Base-by-base conservation (phyloP, 352 stramenopile species). In the Halophytophthora polymorphica region DNA sequence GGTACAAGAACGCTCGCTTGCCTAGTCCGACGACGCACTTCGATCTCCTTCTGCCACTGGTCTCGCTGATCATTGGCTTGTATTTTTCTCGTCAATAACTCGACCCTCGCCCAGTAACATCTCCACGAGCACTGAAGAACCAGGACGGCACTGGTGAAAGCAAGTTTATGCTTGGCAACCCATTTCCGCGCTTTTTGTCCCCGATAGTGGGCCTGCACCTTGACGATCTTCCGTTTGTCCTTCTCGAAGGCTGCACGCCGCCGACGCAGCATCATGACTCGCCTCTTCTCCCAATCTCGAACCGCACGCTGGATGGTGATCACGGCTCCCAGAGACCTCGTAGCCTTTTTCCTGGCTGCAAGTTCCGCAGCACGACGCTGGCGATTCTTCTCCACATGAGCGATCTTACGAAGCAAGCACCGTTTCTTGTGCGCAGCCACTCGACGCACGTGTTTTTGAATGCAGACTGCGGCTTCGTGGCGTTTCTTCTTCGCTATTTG, bases 211-310 rank as follows among this genome's bases (percentile, higher is more conserved):
- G 79, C 66, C 52, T 90, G 79, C 3, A 90, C 57, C 28, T 71
- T 63, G 0, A 83, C 13, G 23, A 86, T 78, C 25, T 73, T 73
- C 29, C 21, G 19, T 25, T 88, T 88, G 37, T 90, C 79, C 7
- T 71, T 57, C 25, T 90, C 76, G 60, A 90, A 90, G 17, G 71
- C 64, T 35, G 67, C 72, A 8, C 79, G 67, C 6, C 76, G 73
- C 3, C 72, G 53, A 19, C 66, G 53, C 3, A 90, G 47, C 2
- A 50, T 50, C 15, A 66, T 51, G 8, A 86, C 25, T 11, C 53
- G 62, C 6, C 53, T 64, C 4, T 70, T 46, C 2, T 64, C 45
- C 73, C 73, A 89, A 34, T 56, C 53, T 3, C 66, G 66, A 36
- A 85, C 67, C 4, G 58, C 60, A 0, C 57, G 48, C 29, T 87